These are phyloP conservation scores for Paracorniculantispora psalliotae DNA, from an alignment of 2,329 filamentous ascomycete species.

Conservation along the genomic window DNA sequence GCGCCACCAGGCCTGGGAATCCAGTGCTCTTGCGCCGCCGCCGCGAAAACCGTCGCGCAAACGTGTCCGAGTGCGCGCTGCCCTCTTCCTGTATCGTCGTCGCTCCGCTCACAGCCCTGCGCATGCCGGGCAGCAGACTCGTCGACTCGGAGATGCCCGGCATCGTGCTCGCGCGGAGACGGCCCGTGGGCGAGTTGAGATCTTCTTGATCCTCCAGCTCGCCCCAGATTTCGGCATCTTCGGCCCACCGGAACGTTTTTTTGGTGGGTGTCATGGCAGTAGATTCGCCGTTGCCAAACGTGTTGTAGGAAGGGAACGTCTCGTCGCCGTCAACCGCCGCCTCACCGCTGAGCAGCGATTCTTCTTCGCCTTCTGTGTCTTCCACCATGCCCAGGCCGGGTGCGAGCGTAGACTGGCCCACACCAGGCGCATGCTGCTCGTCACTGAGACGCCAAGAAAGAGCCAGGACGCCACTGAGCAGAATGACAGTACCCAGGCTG, in stretches of 20 bases:
- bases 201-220: constrained; percentile 73
- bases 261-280: constrained; percentile 36
- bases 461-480: constrained; percentile 82
- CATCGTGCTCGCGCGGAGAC: constrained; percentile 46
- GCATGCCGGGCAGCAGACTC: constrained; percentile 32
- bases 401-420: constrained; percentile 64
- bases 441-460: constrained; percentile 91
- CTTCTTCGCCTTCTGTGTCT: constrained; percentile 58
- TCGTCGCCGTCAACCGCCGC: constrained; percentile 38
- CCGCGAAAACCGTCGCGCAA: constrained; percentile 30
- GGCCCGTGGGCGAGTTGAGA: constrained; percentile 33
- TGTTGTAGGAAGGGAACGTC: constrained; percentile 38
- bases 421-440: constrained; percentile 58
- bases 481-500: constrained; percentile 76
- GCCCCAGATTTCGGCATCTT: constrained; percentile 79
- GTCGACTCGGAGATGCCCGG: constrained; percentile 37
- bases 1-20: constrained; percentile 56
- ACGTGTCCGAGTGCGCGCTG: constrained; percentile 26
- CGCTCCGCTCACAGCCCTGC: constrained; percentile 28
- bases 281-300: constrained; percentile 40
- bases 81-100: constrained; percentile 23
- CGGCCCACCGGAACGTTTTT: constrained; percentile 53
- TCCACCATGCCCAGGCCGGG: constrained; percentile 80
- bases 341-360: constrained; percentile 47
- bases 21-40: constrained; percentile 55